Base-by-base conservation (phyloP, 1,284 basidiomycete genomes). In the Chondrostereum purpureum region DNA sequence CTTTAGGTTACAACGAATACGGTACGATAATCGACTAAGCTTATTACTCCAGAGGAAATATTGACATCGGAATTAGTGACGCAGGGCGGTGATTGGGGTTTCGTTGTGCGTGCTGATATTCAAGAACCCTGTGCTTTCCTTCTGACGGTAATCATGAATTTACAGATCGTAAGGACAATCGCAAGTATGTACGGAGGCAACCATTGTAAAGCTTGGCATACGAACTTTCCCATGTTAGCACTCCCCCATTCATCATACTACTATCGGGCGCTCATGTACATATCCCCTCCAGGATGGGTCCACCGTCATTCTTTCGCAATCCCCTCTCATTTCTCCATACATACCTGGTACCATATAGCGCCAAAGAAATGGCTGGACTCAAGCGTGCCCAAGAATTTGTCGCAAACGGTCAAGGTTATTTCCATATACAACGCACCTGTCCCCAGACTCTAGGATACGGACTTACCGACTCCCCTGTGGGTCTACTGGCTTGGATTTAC, bases 31-130 rank as follows among this genome's bases (percentile, higher is more conserved):
- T 35, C 8, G 57, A 73, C 50, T 45, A 44, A 38, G 36, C 10
- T 38, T 16, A 38, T 10, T 8, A 38, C 12, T n/a, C n/a, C n/a
- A n/a, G n/a, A n/a, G n/a, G n/a, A n/a, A n/a, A n/a, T n/a, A n/a
- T 38, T 38, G 12, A 19, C 10, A 47, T 23, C 6, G 19, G 3
- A 43, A 44, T 1, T 49, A 77, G 74, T 73, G n/a, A 68, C 68
- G 0, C 70, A 78, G 58, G 77, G 72, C 16, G 76, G 76, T 4
- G 77, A 78, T 50, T 77, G 72, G 75, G 76, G 75, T 38, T 53
- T 52, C 43, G 1, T 57, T 0, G 73, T 75, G 52, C 17, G 43
- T 24, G 12, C 16, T 10, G 13, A 12, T 62, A 24, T 56, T 62
- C 27, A n/a, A n/a, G n/a, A n/a, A n/a, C n/a, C n/a, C n/a, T n/a